Base-by-base conservation (phyloP, 306 rosid genomes). In the Vachellia collinsii region DNA sequence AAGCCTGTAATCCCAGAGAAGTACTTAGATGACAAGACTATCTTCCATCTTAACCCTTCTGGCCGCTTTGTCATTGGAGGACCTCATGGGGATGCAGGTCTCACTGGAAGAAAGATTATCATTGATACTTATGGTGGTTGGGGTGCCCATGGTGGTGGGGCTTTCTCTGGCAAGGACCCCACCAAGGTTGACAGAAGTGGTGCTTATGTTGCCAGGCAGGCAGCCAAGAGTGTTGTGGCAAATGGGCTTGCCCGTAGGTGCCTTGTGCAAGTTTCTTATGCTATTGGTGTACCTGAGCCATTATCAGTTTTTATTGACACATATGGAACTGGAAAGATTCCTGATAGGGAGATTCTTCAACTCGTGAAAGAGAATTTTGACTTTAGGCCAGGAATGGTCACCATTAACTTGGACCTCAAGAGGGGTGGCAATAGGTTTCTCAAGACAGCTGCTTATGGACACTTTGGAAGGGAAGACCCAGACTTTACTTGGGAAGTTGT, bases 211-310 rank as follows among this genome's bases (percentile, higher is more conserved):
- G 79, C 70, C 39, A 75, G 79, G 79, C 79, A 75, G 56, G 79
- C 79, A 58, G 79, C 79, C 3, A 75, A 75, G 79, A 75, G 79
- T 76, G 48, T 76, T 25, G 79, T 76, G 70, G 80, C 80, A 66
- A 66, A 47, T 74, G 84, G 75, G n/a, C 85, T 81, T 69, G 85
- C 85, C 11, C 67, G 85, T 11, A 69, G 85, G 73, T 81, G 85
- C 54, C 17, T 81, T 46, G 85, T 82, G 58, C 85, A 82, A 34
- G 81, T 82, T 39, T 82, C 85, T 37, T 82, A 76, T 62, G 85
- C 77, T 17, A 82, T 82, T 56, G 85, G 85, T 59, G 85, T 82
- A 20, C 85, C 85, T 11, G 81, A 82, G 38, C 85, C 85, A 7
- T 82, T 82, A 72, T 82, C 81, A 13, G 81, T 82, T 4, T 82